Conservation (phyloP, 2,329 filamentous ascomycete species). For the Magnaporthales sp. region DNA sequence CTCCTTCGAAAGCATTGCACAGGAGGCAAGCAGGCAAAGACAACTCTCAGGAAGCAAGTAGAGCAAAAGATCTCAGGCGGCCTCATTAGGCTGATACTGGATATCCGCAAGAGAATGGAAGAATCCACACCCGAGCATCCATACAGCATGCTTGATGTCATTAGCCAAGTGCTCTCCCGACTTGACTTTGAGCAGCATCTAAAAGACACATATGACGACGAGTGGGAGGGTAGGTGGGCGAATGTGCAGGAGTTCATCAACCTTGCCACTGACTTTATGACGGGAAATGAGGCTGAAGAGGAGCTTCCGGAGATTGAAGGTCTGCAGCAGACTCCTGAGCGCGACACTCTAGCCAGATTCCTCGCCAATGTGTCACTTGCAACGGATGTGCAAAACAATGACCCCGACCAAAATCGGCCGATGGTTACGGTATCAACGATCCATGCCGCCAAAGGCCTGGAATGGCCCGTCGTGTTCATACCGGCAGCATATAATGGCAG, state of each 20-base stretch:
- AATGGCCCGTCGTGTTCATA: conserved; percentile 94
- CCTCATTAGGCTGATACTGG: conserved; percentile 35
- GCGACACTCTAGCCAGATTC: conserved; percentile 61
- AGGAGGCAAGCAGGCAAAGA: conserved; percentile 36
- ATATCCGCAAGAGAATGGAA: conserved; percentile 23
- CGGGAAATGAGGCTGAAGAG: conserved; percentile 37
- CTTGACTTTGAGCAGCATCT: conserved; percentile 69
- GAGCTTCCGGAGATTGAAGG: conserved; percentile 60
- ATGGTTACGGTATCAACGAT: conserved; percentile 91
- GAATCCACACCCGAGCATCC: conserved; percentile 18
- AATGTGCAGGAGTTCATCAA: conserved; percentile 84
- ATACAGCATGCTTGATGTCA: conserved; percentile 35
- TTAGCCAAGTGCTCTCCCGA: conserved; percentile 49
- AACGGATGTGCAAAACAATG: conserved; percentile 62
- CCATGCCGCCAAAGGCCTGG: conserved; percentile 88
- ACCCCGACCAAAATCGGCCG: conserved; percentile 44
- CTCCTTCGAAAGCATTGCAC: conserved; percentile 52
- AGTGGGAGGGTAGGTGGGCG: conserved; percentile 72
- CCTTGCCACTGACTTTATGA: conserved; percentile 65
- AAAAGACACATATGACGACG: conserved; percentile 60
- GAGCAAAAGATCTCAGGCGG: conserved; percentile 45
- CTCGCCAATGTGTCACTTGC: conserved; percentile 87
- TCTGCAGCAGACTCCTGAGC: conserved; percentile 58
- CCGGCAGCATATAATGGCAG: conserved; percentile 84
- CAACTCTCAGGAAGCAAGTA: conserved; percentile 39